Conservation (phyloP, 371 early-diverging fungal genomes). For the Circinella umbellata region DNA sequence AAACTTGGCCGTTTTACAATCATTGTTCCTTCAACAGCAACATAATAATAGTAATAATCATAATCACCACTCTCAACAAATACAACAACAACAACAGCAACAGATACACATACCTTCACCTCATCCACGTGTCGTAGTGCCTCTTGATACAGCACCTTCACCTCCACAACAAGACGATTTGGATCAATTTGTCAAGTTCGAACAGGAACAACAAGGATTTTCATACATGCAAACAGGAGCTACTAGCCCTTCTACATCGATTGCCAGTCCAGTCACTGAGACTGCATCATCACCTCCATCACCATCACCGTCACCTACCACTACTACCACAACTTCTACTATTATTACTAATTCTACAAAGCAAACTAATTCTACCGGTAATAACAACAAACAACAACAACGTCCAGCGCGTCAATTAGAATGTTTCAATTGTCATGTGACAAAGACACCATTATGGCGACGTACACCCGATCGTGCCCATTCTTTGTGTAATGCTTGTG, state of each 20-base stretch:
- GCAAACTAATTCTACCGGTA: not conserved
- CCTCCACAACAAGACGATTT: constrained; percentile 5
- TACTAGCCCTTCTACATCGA: not conserved
- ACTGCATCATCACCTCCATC: not conserved
- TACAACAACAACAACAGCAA: not conserved
- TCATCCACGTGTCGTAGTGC: not conserved
- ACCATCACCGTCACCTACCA: too few relatives aligned
- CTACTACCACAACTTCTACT: not conserved
- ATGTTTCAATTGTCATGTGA: constrained; percentile 83
- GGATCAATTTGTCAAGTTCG: constrained; percentile 9
- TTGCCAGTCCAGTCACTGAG: not conserved
- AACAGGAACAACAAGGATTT: not conserved
- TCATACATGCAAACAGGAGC: not conserved
- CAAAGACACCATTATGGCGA: constrained; percentile 85
- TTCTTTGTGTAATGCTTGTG: constrained; percentile 86
- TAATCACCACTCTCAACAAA: not conserved
- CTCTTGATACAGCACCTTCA: constrained; percentile 1
- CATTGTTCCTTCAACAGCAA: constrained; percentile 4
- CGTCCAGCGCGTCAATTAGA: constrained; percentile 63
- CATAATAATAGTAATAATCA: not conserved
- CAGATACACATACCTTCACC: not conserved
- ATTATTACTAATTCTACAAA: not conserved
- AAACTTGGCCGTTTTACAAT: constrained; percentile 1
- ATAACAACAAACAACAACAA: not conserved
- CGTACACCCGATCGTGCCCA: constrained; percentile 77